phyloP scores from a whole-genome alignment of 768 basidiomycete species.

The Amyloporia xantha region DNA sequence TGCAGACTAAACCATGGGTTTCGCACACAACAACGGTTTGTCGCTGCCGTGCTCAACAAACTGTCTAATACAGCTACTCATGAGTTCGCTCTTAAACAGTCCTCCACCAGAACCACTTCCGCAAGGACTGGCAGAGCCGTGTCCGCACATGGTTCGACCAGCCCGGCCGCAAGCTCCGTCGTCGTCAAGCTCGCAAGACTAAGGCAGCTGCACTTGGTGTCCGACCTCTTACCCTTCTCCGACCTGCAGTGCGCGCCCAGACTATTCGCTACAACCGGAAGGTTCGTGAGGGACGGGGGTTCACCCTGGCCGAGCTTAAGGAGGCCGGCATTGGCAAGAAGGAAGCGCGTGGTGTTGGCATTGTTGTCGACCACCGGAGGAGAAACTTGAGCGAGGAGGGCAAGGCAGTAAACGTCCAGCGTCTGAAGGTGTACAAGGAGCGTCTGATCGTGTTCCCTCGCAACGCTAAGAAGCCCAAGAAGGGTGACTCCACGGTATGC shows the following conservation, averaged over 20 bases:
- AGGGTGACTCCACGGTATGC: conserved; percentile 87
- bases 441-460: conserved; percentile 95
- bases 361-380: conserved; percentile 96
- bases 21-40: conserved; percentile 74
- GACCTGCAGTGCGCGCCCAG: conserved; percentile 94
- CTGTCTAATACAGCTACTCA: conserved; percentile 1
- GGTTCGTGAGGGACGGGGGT: conserved; percentile 93
- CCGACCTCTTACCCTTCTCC: conserved; percentile 84
- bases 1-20: conserved; percentile 63
- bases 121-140: conserved; percentile 98
- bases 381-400: conserved; percentile 96
- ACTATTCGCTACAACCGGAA: conserved; percentile 98
- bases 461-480: conserved; percentile 92
- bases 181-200: conserved; percentile 84
- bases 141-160: conserved; percentile 99
- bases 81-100: conserved; percentile 34
- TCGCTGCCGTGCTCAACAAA: conserved; percentile 6
- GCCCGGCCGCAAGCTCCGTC: conserved; percentile 93
- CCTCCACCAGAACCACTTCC: conserved; percentile 92
- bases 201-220: conserved; percentile 91
- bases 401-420: conserved; percentile 89
- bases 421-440: conserved; percentile 88
- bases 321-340: conserved; percentile 92
- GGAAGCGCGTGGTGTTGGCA: conserved; percentile 87
- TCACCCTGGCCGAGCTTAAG: conserved; percentile 91